phyloP scores from a whole-genome alignment of 139 green algal genomes.

The Chlamydomonas sp. region DNA sequence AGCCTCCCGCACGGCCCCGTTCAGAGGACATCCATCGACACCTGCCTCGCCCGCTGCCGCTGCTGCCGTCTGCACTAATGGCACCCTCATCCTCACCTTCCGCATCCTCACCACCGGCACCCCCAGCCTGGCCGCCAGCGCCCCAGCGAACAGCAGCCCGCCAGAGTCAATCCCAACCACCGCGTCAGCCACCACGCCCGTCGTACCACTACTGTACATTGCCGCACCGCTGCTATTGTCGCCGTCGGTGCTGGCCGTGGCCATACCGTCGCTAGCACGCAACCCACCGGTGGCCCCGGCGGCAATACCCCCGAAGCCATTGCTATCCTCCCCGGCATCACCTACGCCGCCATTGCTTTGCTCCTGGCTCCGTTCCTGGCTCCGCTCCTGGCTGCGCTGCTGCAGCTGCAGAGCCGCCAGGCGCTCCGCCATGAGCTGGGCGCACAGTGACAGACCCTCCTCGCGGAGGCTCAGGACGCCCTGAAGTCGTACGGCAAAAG shows the following conservation, averaged over 20 bases:
- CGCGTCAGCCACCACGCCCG: not conserved
- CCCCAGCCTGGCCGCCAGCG: not conserved
- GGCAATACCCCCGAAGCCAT: too few species aligned
- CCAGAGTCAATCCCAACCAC: not conserved
- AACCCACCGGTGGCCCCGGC: too few species aligned
- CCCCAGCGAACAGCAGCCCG: not conserved
- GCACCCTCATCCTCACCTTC: too few species aligned
- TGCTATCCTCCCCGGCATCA: too few species aligned
- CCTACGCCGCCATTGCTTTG: not conserved
- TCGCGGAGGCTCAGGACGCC: not conserved
- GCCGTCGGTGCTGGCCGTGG: too few species aligned
- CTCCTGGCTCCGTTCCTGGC: not conserved
- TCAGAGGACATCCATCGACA: too few species aligned
- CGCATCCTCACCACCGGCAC: not conserved
- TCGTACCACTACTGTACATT: too few species aligned
- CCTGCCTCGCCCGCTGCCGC: too few species aligned
- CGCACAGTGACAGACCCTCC: not conserved
- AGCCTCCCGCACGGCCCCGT: too few species aligned
- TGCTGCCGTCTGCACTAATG: too few species aligned
- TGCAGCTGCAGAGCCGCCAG: not conserved
- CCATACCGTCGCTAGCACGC: too few species aligned
- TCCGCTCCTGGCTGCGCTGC: not conserved
- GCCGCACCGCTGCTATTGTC: too few species aligned
- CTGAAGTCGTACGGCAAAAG: not conserved
- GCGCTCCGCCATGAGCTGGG: not conserved